A percentile compares a stretch with the other conserved stretches of the same genome.
These are phyloP conservation scores for Citrus reticulata DNA, from an alignment of 345 rosid species.

Conservation along the genomic window DNA sequence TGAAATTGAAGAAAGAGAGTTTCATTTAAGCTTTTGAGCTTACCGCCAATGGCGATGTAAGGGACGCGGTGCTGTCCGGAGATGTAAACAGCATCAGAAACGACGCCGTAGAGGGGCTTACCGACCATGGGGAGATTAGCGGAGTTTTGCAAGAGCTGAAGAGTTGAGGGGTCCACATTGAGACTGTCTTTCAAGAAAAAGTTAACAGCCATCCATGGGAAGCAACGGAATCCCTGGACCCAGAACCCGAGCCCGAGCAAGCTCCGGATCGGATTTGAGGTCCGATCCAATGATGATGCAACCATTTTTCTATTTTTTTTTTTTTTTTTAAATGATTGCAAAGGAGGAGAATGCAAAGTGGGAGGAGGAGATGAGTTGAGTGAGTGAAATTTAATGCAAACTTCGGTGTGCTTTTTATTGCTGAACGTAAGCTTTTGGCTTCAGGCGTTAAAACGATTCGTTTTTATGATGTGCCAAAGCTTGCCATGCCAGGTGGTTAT, in stretches of 20 bases:
- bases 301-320: background rate
- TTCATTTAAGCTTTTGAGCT: background rate
- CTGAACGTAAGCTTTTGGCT: background rate
- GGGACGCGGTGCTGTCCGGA: conserved; percentile 86
- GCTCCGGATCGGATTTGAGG: conserved; percentile 30
- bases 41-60: conserved; percentile 91
- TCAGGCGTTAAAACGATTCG: background rate
- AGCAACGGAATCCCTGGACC: conserved; percentile 86
- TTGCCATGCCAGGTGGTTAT: background rate
- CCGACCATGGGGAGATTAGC: conserved; percentile 91
- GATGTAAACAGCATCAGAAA: conserved; percentile 74
- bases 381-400: background rate
- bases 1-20: background rate
- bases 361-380: background rate
- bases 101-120: conserved; percentile 73
- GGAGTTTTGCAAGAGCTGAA: conserved; percentile 80
- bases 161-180: conserved; percentile 67
- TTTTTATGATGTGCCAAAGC: background rate
- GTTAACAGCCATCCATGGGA: conserved; percentile 80
- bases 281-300: background rate
- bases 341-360: too few relatives aligned
- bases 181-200: conserved; percentile 85
- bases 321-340: too few relatives aligned
- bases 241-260: conserved; percentile 74
- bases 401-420: background rate